Base-by-base conservation (phyloP, 2,329 filamentous ascomycete genomes). In the Colletotrichum endophyticum region DNA sequence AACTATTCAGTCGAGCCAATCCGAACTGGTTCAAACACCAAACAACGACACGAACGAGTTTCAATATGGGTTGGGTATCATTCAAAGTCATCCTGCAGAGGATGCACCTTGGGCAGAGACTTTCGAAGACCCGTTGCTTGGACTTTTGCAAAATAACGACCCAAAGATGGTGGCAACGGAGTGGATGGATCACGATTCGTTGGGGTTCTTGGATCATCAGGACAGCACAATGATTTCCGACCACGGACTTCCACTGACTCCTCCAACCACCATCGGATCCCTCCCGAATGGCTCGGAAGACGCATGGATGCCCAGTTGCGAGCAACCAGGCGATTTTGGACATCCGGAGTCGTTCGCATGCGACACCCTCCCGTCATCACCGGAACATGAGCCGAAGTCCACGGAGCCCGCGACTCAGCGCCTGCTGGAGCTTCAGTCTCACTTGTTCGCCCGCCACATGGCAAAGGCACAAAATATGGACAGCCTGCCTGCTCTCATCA, bases 111-210 rank as follows among this genome's bases (percentile, higher is more conserved):
- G 70, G 74, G n/a, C 64, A 11, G 66, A 69, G 25, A 56, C 25
- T 64, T 76, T 74, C 22, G 70, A 73, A 13, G 74, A 74, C 15
- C 70, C 70, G 8, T 53, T 76, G 6, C 74, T 74, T 8, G 70
- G 59, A 6, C 34, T 76, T 2, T 36, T 76, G 34, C 74, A 74
- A 15, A 44, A 59, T 9, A 39, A 70, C 13, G 66, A 74, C 22
- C n/a, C 64, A 1, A 74, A 70, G 49, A 53, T 70, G 27, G 62
- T 76, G 25, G 11, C 57, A 7, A 59, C 70, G 3, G 70, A 68
- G 16, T 76, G 74, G 74, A 74, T 76, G 64, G 49, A 74, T 11
- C 22, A 59, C 19, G 70, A 66, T 15, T 32, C 74, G 8, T 8
- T 76, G 44, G 66, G 74, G 1, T 70, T 76, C 19, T n/a, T 76